Evolutionary conservation across 2,329 filamentous ascomycete species (phyloP), one percentile per base, ranked within the genome.

Genomic region (Cladosporium austrohemisphaericum): DNA sequence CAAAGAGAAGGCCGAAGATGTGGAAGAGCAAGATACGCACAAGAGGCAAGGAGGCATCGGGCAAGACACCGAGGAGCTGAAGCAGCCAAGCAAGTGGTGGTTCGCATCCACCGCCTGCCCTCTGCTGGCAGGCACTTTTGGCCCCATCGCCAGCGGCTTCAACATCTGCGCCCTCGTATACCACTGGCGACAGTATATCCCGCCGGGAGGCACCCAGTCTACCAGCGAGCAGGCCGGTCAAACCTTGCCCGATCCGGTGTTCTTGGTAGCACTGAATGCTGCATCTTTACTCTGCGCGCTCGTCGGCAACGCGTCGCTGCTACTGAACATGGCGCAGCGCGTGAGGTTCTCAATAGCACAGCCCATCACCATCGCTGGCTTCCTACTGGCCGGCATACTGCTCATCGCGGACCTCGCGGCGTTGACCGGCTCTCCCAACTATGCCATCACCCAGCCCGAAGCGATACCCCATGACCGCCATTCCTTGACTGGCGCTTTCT

Each of bases 51-150:
- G 71, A 26, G 60, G 67, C 22, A 8, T 58, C 3, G 60, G 70
- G 46, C 62, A 68, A 20, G 66, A 70, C 37, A 70, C 74, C 43
- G 60, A 66, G 29, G 63, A 74, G 37, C 73, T 68, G 50, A 59
- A 71, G 6, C 69, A 73, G 49, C 75, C 55, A 6, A 58, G 45
- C 36, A 32, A 31, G 9, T 83, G 78, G 78, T 83, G 79, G 79
- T 77, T 82, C 58, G 78, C 78, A 2, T 79, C 75, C 16, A 82
- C 79, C 7, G 77, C 73, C 25, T 77, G 76, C 57, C 80, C 80
- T 11, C 66, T 83, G 3, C 67, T 81, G 28, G 79, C 79, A 3
- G 70, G 70, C 55, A 69, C 66, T 1, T 68, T 70, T 35, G 68
- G 68, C 1, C 68, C 68, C 13, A 59, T 70, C 19, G 66, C 68